Conservation (phyloP, 2,329 filamentous ascomycete species). For the Pseudohalonectria lignicola region DNA sequence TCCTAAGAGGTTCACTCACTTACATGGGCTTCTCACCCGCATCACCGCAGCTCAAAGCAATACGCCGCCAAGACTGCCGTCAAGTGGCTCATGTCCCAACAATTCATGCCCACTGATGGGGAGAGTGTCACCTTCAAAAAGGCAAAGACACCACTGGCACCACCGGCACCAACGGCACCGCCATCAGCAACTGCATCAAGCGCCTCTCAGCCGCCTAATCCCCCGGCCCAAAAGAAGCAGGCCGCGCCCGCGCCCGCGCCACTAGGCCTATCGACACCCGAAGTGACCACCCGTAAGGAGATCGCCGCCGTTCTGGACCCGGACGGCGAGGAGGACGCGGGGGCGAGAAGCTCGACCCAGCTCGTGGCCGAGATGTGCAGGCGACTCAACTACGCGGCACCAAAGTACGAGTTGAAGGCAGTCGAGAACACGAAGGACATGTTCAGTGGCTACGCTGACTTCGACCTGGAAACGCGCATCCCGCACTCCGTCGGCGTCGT, state of each 20-base stretch:
- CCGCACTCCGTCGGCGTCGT: neutral
- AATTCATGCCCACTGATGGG: slow-evolving; percentile 15
- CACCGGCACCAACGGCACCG: too few species aligned
- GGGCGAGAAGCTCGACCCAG: slow-evolving; percentile 9
- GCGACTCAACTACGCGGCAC: neutral
- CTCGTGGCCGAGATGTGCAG: slow-evolving; percentile 11
- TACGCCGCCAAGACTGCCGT: slow-evolving; percentile 39
- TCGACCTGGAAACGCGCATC: neutral
- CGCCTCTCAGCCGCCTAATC: too few species aligned
- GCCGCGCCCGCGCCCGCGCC: too few species aligned
- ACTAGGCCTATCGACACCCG: too few species aligned
- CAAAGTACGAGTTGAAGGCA: slow-evolving; percentile 2
- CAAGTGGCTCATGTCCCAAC: slow-evolving; percentile 23
- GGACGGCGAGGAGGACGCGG: slow-evolving; percentile 5
- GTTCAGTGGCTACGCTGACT: neutral
- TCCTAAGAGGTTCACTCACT: too few species aligned
- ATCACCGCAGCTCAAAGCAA: slow-evolving; percentile 33
- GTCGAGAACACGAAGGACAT: neutral
- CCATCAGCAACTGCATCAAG: too few species aligned
- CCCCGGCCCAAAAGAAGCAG: too few species aligned
- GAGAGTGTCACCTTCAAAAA: slow-evolving; percentile 9
- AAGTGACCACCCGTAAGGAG: too few species aligned
- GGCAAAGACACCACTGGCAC: too few species aligned
- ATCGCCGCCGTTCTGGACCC: too few species aligned
- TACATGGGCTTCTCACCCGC: too few species aligned